Base-by-base conservation (phyloP, 2,329 filamentous ascomycete species). In the Daldinia sp. region DNA sequence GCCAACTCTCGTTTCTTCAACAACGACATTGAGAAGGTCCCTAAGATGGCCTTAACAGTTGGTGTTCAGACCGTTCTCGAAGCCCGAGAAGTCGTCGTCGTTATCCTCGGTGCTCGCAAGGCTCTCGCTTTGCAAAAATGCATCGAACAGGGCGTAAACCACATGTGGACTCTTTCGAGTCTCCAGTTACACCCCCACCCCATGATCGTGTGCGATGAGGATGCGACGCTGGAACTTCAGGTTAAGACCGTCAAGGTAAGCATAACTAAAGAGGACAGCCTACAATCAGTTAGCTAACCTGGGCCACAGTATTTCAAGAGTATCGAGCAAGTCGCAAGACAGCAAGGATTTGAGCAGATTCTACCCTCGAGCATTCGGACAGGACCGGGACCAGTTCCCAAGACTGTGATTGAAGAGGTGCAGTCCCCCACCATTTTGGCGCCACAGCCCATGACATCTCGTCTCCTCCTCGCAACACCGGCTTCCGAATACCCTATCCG, bases 131-230 rank as follows among this genome's bases (percentile, higher is more conserved):
- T 96, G 66, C 90, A 94, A 76, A 90, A 87, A 71, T 93, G 90
- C 70, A 86, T 96, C 66, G 92, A 96, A 76, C 89, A 90, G 58
- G 90, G 90, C 27, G 86, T 96, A 64, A 94, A 93, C 76, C 92
- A 95, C 79, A 94, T 94, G 90, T 96, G 92, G 92, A 94, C 92
- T 0, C 83, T 95, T 5, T 94, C 91, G 7, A 88, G 87, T 56
- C 82, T 96, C 39, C 92, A 96, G 75, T 80, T 94, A 66, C 92
- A 95, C 76, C 89, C 87, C 3, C 90, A 94, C 71, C 89, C 92
- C 54, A 87, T 95, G 82, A 88, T 95, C 68, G 91, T 94, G 8
- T 91, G 90, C 45, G 92, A 96, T 71, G 91, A 94, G 71, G 91
- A 94, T 73, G 89, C 89, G 13, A 92, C 89, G 1, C 79, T 90